Percentiles rank a stretch among this genome's conserved stretches.
phyloP scores from a whole-genome alignment of 2,329 filamentous ascomycete species.

The Pseudogymnoascus sp. region DNA sequence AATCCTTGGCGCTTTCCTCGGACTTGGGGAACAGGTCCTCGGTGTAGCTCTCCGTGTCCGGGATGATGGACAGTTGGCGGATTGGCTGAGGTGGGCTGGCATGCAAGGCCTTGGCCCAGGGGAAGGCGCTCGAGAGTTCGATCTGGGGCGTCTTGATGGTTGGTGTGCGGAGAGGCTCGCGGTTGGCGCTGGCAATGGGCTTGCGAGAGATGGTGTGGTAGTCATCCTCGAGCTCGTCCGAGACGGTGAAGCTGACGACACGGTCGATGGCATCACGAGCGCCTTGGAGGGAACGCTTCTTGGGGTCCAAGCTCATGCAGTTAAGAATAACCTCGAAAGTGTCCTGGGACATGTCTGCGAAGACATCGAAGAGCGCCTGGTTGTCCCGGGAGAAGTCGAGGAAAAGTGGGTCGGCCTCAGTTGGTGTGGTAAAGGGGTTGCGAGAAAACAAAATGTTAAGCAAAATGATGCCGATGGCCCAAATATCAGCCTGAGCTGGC shows the following conservation, averaged over 20 bases:
- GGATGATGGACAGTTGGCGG: constrained; percentile 81
- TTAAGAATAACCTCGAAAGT: constrained; percentile 89
- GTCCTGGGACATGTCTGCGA: constrained; percentile 97
- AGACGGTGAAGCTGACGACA: constrained; percentile 83
- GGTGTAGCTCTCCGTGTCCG: constrained; percentile 65
- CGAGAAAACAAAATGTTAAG: constrained; percentile 94
- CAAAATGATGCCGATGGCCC: constrained; percentile 94
- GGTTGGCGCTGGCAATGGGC: constrained; percentile 74
- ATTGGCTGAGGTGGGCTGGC: constrained; percentile 60
- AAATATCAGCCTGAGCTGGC: constrained; percentile 86
- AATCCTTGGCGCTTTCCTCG: constrained; percentile 57
- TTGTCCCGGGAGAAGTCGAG: constrained; percentile 88
- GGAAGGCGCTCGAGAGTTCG: constrained; percentile 69
- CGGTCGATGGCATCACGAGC: constrained; percentile 71
- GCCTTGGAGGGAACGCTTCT: constrained; percentile 72
- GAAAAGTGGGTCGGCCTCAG: constrained; percentile 84
- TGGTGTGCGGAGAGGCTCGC: constrained; percentile 89
- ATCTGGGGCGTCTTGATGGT: constrained; percentile 83
- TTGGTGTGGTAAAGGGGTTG: constrained; percentile 89
- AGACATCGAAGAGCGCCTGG: constrained; percentile 94
- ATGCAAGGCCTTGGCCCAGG: constrained; percentile 87
- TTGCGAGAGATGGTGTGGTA: constrained; percentile 72
- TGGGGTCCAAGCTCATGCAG: constrained; percentile 84
- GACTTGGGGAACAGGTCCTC: constrained; percentile 83
- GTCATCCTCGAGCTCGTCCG: constrained; percentile 84